Conservation (phyloP, 768 basidiomycete genomes). For the Mycena metata region DNA sequence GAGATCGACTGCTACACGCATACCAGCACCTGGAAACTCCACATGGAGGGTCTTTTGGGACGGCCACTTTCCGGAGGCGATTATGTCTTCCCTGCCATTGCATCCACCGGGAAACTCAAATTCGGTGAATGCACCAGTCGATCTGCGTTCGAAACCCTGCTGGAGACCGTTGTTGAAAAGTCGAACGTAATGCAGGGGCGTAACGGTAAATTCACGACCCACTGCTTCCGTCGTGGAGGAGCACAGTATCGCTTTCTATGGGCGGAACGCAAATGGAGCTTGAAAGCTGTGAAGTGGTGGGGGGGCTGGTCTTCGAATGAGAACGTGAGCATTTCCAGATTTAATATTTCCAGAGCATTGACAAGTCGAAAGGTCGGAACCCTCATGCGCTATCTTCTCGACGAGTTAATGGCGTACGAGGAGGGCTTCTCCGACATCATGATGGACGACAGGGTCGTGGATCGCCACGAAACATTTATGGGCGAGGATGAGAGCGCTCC, state of each 20-base stretch:
- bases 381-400: constrained; percentile 45
- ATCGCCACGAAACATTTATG: constrained; percentile 43
- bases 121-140: constrained; percentile 41
- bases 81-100: constrained; percentile 43
- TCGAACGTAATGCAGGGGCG: constrained; percentile 35
- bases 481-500: constrained; percentile 29
- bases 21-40: constrained; percentile 27
- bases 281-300: constrained; percentile 47
- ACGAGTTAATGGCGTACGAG: constrained; percentile 47
- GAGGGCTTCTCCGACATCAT: constrained; percentile 45
- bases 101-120: constrained; percentile 41
- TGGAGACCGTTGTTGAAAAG: constrained; percentile 39
- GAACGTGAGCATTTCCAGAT: constrained; percentile 28
- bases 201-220: constrained; percentile 42
- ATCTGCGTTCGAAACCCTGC: constrained; percentile 40
- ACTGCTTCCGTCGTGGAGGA: constrained; percentile 46
- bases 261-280: constrained; percentile 44
- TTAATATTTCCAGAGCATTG: neutral
- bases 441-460: constrained; percentile 37
- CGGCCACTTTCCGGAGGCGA: constrained; percentile 34
- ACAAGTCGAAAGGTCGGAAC: constrained; percentile 32
- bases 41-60: constrained; percentile 24
- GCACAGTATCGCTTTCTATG: constrained; percentile 48
- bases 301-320: constrained; percentile 45
- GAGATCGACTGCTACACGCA: constrained; percentile 41